phyloP scores from a whole-genome alignment of 192 early-diverging fungal genomes.

The Backusella liffmaniae region DNA sequence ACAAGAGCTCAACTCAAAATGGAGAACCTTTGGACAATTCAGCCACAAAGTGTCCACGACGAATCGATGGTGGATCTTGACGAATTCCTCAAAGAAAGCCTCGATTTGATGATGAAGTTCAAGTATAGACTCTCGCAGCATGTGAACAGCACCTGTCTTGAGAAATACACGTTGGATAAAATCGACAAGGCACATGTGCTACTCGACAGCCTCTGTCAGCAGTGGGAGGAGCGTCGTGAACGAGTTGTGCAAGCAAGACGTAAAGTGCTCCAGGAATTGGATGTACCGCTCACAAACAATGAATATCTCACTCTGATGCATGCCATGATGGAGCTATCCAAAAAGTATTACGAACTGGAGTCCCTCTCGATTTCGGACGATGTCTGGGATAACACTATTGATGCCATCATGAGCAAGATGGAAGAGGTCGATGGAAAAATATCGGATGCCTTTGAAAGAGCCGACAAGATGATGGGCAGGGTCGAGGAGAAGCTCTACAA shows the following conservation, averaged over 20 bases:
- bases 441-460: conserved; percentile 21
- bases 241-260: not conserved
- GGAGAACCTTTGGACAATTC: conserved; percentile 25
- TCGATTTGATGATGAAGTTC: conserved; percentile 23
- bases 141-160: conserved; percentile 19
- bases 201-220: conserved; percentile 26
- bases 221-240: conserved; percentile 17
- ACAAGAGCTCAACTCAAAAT: not conserved
- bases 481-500: conserved; percentile 31
- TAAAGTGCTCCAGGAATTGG: conserved; percentile 1
- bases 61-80: conserved; percentile 24
- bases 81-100: conserved; percentile 24
- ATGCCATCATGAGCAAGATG: conserved; percentile 28
- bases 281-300: conserved; percentile 8
- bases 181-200: conserved; percentile 8
- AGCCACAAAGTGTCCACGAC: conserved; percentile 1
- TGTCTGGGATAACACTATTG: conserved; percentile 29
- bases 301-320: conserved; percentile 33
- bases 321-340: conserved; percentile 41
- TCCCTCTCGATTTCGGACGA: conserved; percentile 17
- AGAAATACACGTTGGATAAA: conserved; percentile 24
- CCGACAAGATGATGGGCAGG: conserved; percentile 19
- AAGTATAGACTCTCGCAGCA: conserved; percentile 20
- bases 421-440: conserved; percentile 37
- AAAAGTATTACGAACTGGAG: conserved; percentile 48